A percentile compares a stretch with the other conserved stretches of the same genome.
phyloP scores from a whole-genome alignment of 1,284 basidiomycete genomes.

The Filobasidium uniguttulatum region DNA sequence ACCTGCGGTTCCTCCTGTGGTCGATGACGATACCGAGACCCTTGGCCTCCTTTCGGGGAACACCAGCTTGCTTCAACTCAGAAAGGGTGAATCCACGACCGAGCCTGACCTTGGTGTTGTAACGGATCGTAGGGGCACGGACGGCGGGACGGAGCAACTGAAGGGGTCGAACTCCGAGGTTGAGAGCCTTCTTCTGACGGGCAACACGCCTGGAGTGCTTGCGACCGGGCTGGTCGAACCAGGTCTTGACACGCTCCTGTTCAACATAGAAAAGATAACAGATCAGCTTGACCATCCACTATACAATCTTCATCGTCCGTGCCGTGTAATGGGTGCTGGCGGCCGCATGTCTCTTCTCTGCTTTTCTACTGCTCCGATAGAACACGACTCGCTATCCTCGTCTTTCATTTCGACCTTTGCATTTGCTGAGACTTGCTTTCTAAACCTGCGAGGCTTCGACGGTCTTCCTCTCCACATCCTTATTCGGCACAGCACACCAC shows the following conservation, averaged over 20 bases:
- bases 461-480: neutral
- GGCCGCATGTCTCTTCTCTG: too few species aligned
- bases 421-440: neutral
- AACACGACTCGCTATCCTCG: neutral
- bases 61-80: slow-evolving; percentile 93
- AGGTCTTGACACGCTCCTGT: slow-evolving; percentile 84
- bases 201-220: slow-evolving; percentile 92
- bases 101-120: slow-evolving; percentile 90
- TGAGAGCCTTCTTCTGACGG: slow-evolving; percentile 80
- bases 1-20: slow-evolving; percentile 91
- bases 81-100: slow-evolving; percentile 92
- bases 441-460: neutral
- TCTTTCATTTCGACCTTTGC: neutral
- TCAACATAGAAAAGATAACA: neutral
- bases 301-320: too few species aligned
- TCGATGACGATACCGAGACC: slow-evolving; percentile 92
- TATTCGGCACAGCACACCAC: neutral
- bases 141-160: slow-evolving; percentile 91
- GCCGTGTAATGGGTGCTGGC: too few species aligned
- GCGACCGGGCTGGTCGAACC: slow-evolving; percentile 98
- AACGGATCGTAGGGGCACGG: slow-evolving; percentile 89
- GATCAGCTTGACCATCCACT: neutral
- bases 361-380: too few species aligned
- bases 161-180: slow-evolving; percentile 83
- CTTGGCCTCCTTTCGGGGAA: slow-evolving; percentile 85